Percentiles rank a stretch among this genome's conserved stretches.
These are phyloP conservation scores for Jamesozyma gamospora DNA, from an alignment of 805 yeast genomes.

Conservation along the genomic window DNA sequence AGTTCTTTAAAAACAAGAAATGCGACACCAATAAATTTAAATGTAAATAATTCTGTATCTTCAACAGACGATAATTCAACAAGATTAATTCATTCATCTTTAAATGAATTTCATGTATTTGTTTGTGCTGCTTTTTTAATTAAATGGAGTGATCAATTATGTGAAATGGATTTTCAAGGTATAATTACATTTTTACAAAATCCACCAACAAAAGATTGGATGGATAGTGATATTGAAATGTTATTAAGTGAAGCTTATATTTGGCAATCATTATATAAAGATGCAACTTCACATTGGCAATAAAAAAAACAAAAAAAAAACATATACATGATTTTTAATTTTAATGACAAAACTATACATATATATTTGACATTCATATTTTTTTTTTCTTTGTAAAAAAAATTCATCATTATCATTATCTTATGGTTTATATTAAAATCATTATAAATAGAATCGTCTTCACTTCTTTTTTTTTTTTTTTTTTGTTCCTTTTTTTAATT, in stretches of 20 bases:
- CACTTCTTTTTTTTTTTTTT: no score
- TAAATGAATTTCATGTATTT: constrained; percentile 87
- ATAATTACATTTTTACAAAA: constrained; percentile 84
- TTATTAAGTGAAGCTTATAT: constrained; percentile 90
- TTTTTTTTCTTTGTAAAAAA: background rate
- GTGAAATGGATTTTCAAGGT: constrained; percentile 88
- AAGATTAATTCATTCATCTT: constrained; percentile 21
- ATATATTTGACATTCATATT: no score
- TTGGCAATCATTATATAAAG: constrained; percentile 88
- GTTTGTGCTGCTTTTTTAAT: constrained; percentile 95
- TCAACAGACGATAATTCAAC: constrained; percentile 8
- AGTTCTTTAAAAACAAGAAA: background rate
- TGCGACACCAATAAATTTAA: background rate
- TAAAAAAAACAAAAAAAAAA: constrained; percentile 2
- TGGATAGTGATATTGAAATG: constrained; percentile 81
- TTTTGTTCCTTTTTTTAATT: no score
- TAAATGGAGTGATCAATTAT: constrained; percentile 70
- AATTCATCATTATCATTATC: background rate
- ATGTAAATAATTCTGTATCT: constrained; percentile 4
- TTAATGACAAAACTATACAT: no score
- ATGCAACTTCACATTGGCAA: constrained; percentile 79
- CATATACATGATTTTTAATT: no score
- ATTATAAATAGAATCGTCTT: no score
- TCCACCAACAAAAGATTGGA: constrained; percentile 81
- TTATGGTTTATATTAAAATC: no score